Conservation (phyloP, 495 filamentous ascomycete genomes). For the Patellaria atrata region DNA sequence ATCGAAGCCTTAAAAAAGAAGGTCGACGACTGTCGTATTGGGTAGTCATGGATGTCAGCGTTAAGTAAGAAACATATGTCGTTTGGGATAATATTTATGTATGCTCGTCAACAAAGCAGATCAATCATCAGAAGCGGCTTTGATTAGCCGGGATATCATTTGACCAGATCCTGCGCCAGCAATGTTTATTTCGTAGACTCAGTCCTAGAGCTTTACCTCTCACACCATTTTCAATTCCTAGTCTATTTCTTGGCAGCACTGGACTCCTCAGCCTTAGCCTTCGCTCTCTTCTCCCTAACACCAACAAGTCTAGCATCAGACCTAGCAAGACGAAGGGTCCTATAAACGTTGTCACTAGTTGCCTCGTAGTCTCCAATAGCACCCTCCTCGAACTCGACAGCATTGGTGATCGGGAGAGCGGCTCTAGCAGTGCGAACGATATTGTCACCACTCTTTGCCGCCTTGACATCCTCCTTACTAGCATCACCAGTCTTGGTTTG, state of each 20-base stretch:
- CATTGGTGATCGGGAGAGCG: conserved; percentile 57
- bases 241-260: conserved; percentile 78
- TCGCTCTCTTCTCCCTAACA: conserved; percentile 80
- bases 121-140: too few species aligned
- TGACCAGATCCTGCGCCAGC: too few species aligned
- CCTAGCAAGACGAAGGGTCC: conserved; percentile 69
- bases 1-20: too few species aligned
- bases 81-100: too few species aligned
- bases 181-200: too few species aligned
- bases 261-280: conserved; percentile 84
- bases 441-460: conserved; percentile 49
- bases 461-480: conserved; percentile 70
- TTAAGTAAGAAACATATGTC: too few species aligned
- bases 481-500: conserved; percentile 83
- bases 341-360: conserved; percentile 74
- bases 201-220: too few species aligned
- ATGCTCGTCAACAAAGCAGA: too few species aligned
- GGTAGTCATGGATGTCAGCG: too few species aligned
- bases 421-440: conserved; percentile 39
- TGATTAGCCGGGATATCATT: too few species aligned
- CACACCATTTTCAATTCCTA: too few species aligned
- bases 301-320: conserved; percentile 70
- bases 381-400: conserved; percentile 55
- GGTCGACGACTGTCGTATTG: too few species aligned
- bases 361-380: conserved; percentile 60